Evolutionary conservation across 805 yeast genomes (phyloP), one percentile per base, ranked within the genome.

Genomic region (Lipomyces anomalus): DNA sequence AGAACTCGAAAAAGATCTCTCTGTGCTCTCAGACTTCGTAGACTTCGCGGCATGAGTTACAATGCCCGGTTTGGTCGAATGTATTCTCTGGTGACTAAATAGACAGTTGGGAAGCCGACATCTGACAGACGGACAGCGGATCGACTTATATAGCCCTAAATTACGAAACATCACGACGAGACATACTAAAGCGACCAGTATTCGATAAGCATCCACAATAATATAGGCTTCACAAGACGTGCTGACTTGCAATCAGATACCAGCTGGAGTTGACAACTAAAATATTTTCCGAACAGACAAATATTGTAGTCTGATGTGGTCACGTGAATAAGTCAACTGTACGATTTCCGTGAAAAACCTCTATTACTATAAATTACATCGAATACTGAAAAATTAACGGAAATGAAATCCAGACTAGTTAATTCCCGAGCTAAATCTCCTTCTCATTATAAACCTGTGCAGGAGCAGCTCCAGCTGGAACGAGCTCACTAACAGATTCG

Each of bases 91-190:
- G 30, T 47, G 51, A 9, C 41, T 36, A 38, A 47, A 47, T 13
- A 47, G 37, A 35, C 51, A 47, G 24, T 22, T 32, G 16, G 51
- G 51, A 4, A 32, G 33, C 5, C 43, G 43, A 30, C 51, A 47
- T 9, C 11, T 13, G 11, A 13, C 30, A 9, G 30, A 9, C 11
- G 30, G 30, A 13, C 30, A 26, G 11, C 30, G 30, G 13, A 26
- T 26, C 13, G 11, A 9, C 9, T 13, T 9, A 13, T 26, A 26
- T 13, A 26, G 30, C 11, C 30, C 30, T 13, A 26, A 9, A 9
- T 9, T 9, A 9, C 30, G 30, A 13, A 26, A 26, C 30, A 26
- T 26, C 11, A 13, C 30, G 30, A 13, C 13, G 30, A n/a, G n/a
- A n/a, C n/a, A n/a, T n/a, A n/a, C n/a, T n/a, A n/a, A n/a, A n/a